Base-by-base conservation (phyloP, 176 grass and related monocot genomes). In the Calamus simplicifolius region DNA sequence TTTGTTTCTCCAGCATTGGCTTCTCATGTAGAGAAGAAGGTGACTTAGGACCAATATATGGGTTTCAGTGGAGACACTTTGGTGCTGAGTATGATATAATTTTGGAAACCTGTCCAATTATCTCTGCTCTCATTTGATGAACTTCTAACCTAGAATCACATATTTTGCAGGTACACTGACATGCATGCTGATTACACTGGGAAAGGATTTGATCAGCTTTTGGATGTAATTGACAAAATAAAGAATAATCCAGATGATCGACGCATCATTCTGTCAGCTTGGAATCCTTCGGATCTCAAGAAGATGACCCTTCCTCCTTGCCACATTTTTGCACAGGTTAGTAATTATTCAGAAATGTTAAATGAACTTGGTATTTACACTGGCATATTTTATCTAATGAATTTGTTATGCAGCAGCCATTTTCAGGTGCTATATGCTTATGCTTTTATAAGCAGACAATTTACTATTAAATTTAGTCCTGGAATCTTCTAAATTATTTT, bases 1-100 rank as follows among this genome's bases (percentile, higher is more conserved):
- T 59, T 23, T 17, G 31, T 74, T 18, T 77, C 80, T 74, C 75
- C 71, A 89, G 89, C 75, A 35, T 89, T 68, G 85, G 81, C 53
- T 80, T 94, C 57, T 56, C 60, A 67, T 55, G 88, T 26, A 85
- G 85, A 54, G 81, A 85, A 48, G 89, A 89, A 80, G 84, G 89
- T 69, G 89, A 95, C 63, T 78, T 88, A 4, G 89, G 89, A 56
- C 85, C 85, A 31, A 63, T 95, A 60, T 89, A 95, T 71, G 89
- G 89, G 58, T 95, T 88, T 64, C 89, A 95, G 31, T 95, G 89
- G 89, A 80, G 89, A 48, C 89, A 94, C n/a, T 94, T 94, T 63
- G 89, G 84, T 76, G 74, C 89, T 26, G 77, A 85, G 89, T 94
- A 94, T 70, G 84, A 29, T 54, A 57, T 13, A 55, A 5, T 30